Evolutionary conservation across 1,284 basidiomycete species (phyloP).

Genomic region (Boletus semigastroideus): DNA sequence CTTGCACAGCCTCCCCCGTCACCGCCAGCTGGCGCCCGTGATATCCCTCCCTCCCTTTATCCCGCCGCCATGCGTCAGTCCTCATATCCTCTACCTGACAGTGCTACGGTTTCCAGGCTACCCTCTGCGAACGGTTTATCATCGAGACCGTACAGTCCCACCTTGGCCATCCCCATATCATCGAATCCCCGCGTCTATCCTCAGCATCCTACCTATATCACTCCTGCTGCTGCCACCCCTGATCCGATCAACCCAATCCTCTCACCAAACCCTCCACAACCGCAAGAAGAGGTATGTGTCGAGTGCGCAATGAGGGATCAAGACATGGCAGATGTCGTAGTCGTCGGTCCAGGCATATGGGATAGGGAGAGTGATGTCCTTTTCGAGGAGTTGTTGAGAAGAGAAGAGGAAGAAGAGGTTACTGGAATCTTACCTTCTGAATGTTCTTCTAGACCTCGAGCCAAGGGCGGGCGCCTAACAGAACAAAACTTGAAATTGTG

Average conservation of each 20-base stretch:
- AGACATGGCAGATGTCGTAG: conserved; percentile 96
- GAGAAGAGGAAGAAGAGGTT: conserved; percentile 70
- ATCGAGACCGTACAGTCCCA: conserved; percentile 52
- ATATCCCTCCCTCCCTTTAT: conserved; percentile 31
- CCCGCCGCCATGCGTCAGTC: conserved; percentile 47
- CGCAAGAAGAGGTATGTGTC: conserved; percentile 84
- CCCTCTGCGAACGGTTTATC: conserved; percentile 40
- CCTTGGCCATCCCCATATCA: conserved; percentile 52
- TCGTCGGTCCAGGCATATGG: conserved; percentile 86
- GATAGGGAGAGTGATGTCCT: conserved; percentile 84
- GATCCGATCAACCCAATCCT: conserved; percentile 60
- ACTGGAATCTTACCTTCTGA: conserved; percentile 45
- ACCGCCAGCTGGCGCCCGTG: conserved; percentile 29
- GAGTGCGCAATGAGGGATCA: conserved; percentile 99
- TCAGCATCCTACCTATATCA: conserved; percentile 75
- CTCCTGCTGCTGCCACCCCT: conserved; percentile 48
- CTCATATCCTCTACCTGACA: conserved; percentile 40
- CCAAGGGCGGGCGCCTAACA: conserved; percentile 68
- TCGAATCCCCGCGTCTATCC: conserved; percentile 64
- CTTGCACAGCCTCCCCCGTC: conserved; percentile 24
- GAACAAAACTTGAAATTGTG: conserved; percentile 85
- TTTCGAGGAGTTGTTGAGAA: conserved; percentile 75
- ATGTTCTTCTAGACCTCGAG: conserved; percentile 55
- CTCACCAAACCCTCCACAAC: conserved; percentile 46
- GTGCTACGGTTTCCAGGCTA: conserved; percentile 35